A percentile compares a stretch with the other conserved stretches of the same genome.
These are phyloP conservation scores for Ogataea thermomethanolica DNA, from an alignment of 805 yeast species.

Conservation along the genomic window DNA sequence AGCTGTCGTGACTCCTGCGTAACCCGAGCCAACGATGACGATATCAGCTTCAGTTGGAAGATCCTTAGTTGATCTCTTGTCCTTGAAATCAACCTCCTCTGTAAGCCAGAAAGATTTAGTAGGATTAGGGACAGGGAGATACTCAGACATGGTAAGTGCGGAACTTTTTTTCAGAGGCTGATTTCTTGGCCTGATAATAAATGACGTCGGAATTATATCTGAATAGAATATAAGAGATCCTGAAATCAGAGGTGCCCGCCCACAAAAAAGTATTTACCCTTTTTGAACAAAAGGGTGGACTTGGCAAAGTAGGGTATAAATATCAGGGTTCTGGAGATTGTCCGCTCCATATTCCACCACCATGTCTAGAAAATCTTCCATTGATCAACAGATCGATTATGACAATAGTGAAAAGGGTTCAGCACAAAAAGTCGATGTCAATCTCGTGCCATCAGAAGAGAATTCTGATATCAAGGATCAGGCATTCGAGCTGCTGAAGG, in stretches of 20 bases:
- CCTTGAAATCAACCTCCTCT: slow-evolving; percentile 13
- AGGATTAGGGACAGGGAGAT: slow-evolving; percentile 21
- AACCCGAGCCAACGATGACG: slow-evolving; percentile 43
- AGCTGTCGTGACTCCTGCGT: slow-evolving; percentile 41
- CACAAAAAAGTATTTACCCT: neutral
- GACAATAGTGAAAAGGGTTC: neutral
- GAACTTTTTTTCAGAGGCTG: neutral
- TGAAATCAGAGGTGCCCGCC: neutral
- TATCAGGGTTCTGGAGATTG: too few species aligned
- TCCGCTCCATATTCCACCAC: neutral
- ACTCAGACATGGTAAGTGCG: slow-evolving; percentile 6
- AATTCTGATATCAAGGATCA: slow-evolving; percentile 4
- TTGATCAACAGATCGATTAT: neutral
- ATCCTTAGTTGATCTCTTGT: slow-evolving; percentile 18
- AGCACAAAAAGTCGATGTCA: neutral
- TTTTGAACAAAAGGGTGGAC: too few species aligned
- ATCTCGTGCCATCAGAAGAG: slow-evolving; percentile 2
- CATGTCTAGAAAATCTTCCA: neutral
- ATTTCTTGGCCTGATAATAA: neutral
- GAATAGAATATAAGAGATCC: neutral
- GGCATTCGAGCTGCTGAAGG: slow-evolving; percentile 6
- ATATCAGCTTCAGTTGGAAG: slow-evolving; percentile 38
- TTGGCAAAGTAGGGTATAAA: too few species aligned
- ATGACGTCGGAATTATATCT: neutral
- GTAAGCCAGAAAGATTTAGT: slow-evolving; percentile 19